These are phyloP conservation scores for Trichoderma harzianum DNA, from an alignment of 2,329 filamentous ascomycete genomes.

Conservation along the genomic window DNA sequence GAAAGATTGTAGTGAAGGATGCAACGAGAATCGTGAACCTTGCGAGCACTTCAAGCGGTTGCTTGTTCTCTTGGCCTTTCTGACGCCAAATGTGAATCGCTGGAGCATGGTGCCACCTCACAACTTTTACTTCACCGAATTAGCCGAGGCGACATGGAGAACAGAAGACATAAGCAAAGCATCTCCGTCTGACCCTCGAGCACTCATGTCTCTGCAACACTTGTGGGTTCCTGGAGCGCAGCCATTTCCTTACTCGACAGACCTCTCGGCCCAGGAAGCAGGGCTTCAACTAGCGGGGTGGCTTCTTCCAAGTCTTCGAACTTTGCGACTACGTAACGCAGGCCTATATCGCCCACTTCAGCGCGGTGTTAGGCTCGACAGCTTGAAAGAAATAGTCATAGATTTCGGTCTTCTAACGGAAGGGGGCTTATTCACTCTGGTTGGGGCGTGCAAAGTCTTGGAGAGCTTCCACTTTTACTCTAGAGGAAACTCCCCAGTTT, in stretches of 20 bases:
- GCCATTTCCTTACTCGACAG: not conserved
- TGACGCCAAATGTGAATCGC: not conserved
- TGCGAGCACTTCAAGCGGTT: not conserved
- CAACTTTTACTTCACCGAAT: not conserved
- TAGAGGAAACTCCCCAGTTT: not conserved
- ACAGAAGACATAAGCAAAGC: not conserved
- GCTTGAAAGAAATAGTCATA: not conserved
- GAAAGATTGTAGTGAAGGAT: not conserved
- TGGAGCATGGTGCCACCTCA: not conserved
- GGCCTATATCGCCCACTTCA: not conserved
- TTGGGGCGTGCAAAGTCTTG: not conserved
- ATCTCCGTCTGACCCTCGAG: not conserved
- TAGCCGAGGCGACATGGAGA: not conserved
- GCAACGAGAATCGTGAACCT: not conserved
- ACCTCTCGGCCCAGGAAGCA: not conserved
- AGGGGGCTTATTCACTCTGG: not conserved
- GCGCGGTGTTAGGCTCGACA: not conserved
- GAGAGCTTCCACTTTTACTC: constrained; percentile 1
- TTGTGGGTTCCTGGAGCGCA: not conserved
- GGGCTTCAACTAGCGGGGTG: not conserved
- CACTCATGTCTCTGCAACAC: not conserved
- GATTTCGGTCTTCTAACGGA: not conserved
- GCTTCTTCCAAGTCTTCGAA: constrained; percentile 4
- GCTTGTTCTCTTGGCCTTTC: not conserved
- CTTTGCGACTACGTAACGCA: not conserved